Percentiles rank a stretch among this genome's conserved stretches.
These are phyloP conservation scores for Silene coronaria DNA, from an alignment of 179 eudicot species.

Conservation along the genomic window DNA sequence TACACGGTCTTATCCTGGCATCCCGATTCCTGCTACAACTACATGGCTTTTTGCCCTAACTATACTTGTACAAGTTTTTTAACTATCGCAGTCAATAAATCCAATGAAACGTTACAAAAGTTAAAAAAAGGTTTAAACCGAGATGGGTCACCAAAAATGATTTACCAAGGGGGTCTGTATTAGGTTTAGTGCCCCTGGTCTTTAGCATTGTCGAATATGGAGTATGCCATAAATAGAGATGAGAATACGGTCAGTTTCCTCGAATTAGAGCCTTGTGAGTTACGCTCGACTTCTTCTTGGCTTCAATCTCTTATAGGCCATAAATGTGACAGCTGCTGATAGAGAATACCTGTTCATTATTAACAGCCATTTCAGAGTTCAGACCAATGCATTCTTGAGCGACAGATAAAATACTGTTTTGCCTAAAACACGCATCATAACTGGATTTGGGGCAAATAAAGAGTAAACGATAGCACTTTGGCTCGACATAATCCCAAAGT, in stretches of 20 bases:
- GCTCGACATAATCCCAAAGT: background rate
- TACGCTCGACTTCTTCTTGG: constrained; percentile 41
- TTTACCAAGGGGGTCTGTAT: background rate
- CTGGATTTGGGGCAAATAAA: too few relatives aligned
- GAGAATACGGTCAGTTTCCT: background rate
- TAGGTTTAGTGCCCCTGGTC: background rate
- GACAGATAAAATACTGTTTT: too few relatives aligned
- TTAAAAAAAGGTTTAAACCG: background rate
- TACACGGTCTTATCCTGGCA: background rate
- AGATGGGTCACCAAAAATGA: background rate
- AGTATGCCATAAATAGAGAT: background rate
- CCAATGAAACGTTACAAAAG: constrained; percentile 7
- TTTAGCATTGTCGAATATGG: background rate
- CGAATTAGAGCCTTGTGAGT: constrained; percentile 3
- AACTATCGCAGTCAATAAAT: background rate
- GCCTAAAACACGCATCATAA: too few relatives aligned
- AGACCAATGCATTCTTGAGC: too few relatives aligned
- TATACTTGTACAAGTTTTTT: background rate
- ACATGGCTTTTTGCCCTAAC: background rate
- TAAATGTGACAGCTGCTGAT: constrained; percentile 76
- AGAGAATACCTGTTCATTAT: constrained; percentile 65
- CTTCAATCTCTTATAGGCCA: constrained; percentile 71
- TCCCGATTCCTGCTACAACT: too few relatives aligned
- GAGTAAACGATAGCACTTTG: too few relatives aligned
- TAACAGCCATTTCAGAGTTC: constrained; percentile 12